These are phyloP conservation scores for Choanephora cucurbitarum DNA, from an alignment of 371 early-diverging fungal genomes.

Conservation along the genomic window DNA sequence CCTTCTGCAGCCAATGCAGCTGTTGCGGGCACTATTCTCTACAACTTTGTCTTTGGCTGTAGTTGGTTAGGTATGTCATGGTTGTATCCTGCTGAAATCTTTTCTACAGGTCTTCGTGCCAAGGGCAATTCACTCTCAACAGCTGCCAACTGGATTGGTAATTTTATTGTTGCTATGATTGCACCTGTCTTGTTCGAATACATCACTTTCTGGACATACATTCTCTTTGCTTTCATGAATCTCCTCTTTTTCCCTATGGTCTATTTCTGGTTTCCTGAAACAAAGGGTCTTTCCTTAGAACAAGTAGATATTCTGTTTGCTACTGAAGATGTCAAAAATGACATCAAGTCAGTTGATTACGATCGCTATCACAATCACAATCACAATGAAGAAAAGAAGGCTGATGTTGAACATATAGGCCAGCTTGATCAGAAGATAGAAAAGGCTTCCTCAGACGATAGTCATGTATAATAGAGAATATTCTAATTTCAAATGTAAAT, in stretches of 20 bases:
- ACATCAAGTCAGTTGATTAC: conserved; percentile 10
- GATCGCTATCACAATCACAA: conserved; percentile 4
- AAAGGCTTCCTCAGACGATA: background rate
- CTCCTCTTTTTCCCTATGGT: conserved; percentile 37
- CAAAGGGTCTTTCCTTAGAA: conserved; percentile 54
- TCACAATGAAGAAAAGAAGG: conserved; percentile 14
- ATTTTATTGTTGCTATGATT: conserved; percentile 52
- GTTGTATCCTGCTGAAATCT: conserved; percentile 66
- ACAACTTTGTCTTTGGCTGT: conserved; percentile 57
- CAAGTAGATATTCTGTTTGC: conserved; percentile 52
- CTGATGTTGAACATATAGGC: conserved; percentile 3
- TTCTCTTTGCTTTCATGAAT: conserved; percentile 24
- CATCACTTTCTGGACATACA: conserved; percentile 38
- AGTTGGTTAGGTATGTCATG: conserved; percentile 62
- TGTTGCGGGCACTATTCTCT: conserved; percentile 42
- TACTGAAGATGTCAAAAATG: conserved; percentile 17
- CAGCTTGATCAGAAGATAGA: background rate
- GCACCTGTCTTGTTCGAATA: conserved; percentile 47
- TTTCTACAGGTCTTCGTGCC: conserved; percentile 36
- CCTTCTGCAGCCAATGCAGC: conserved; percentile 26
- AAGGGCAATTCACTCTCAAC: conserved; percentile 59
- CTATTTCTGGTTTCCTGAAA: conserved; percentile 46
- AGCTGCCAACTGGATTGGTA: conserved; percentile 70
- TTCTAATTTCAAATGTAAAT: background rate
- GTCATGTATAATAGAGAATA: background rate